Conservation (phyloP, 768 basidiomycete species). For the Podaxis pistillaris region DNA sequence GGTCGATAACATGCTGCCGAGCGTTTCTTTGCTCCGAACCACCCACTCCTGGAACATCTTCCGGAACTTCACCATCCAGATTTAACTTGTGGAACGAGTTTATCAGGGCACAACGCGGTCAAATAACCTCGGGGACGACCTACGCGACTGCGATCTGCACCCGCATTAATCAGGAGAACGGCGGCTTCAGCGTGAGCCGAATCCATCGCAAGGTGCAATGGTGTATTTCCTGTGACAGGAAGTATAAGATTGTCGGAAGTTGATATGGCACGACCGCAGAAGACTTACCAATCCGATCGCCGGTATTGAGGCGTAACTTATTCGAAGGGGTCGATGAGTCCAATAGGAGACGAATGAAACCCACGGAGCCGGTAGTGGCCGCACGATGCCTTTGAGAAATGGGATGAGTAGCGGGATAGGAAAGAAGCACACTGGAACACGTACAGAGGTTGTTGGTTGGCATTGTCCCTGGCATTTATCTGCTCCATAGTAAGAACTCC, state of each 20-base stretch:
- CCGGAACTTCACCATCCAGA: constrained; percentile 81
- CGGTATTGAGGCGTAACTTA: constrained; percentile 85
- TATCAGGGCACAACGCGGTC: constrained; percentile 8
- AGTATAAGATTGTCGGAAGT: constrained; percentile 18
- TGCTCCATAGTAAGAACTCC: constrained; percentile 40
- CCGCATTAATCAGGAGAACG: constrained; percentile 88
- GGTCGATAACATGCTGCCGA: constrained; percentile 70
- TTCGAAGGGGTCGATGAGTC: constrained; percentile 72
- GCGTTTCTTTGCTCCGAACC: constrained; percentile 83
- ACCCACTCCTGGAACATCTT: constrained; percentile 89
- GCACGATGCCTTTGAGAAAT: constrained; percentile 76
- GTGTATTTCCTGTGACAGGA: constrained; percentile 75
- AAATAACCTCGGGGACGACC: constrained; percentile 29
- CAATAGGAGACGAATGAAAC: constrained; percentile 85
- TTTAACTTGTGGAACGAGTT: constrained; percentile 57
- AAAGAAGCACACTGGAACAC: constrained; percentile 29
- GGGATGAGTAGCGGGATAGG: constrained; percentile 17
- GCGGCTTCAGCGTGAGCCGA: constrained; percentile 92
- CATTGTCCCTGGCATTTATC: constrained; percentile 94
- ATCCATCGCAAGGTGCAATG: constrained; percentile 96
- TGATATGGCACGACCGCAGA: constrained; percentile 20
- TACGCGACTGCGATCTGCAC: constrained; percentile 89
- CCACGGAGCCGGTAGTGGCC: constrained; percentile 90
- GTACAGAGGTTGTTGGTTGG: constrained; percentile 88
- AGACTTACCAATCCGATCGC: constrained; percentile 68